Evolutionary conservation across 106 monocot genomes (phyloP).

Genomic region (Apostasia ramifera): DNA sequence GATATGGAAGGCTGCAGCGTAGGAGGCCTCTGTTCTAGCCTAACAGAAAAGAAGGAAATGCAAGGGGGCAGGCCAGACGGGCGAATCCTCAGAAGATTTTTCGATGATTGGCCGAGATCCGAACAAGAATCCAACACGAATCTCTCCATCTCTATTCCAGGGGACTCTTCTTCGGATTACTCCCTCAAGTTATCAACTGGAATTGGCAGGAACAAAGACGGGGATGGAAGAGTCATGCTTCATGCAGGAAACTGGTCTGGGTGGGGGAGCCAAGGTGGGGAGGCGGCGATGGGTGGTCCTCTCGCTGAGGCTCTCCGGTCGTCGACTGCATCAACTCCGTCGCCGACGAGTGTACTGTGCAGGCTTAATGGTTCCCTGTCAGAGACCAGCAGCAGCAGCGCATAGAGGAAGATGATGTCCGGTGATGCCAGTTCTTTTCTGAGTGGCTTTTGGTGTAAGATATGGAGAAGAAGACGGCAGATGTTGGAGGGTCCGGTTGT

Average conservation of each 20-base stretch:
- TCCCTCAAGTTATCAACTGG: slow-evolving; percentile 32
- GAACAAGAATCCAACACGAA: slow-evolving; percentile 5
- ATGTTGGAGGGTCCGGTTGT: no score
- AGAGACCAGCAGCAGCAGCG: slow-evolving; percentile 17
- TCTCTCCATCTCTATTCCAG: slow-evolving; percentile 16
- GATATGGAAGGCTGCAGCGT: not conserved
- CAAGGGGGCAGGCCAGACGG: slow-evolving; percentile 4
- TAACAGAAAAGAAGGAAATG: not conserved
- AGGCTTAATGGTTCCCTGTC: slow-evolving; percentile 22
- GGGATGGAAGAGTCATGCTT: not conserved
- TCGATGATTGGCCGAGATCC: slow-evolving; percentile 28
- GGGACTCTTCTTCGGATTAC: slow-evolving; percentile 18
- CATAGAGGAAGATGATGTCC: not conserved
- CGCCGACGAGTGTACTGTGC: slow-evolving; percentile 19
- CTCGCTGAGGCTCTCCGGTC: slow-evolving; percentile 36
- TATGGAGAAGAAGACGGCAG: no score
- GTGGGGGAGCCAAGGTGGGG: slow-evolving; percentile 22
- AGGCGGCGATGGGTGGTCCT: slow-evolving; percentile 22
- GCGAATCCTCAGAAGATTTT: slow-evolving; percentile 25
- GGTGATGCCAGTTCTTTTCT: no score
- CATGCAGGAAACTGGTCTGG: not conserved
- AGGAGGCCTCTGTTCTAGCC: not conserved
- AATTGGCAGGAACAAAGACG: not conserved
- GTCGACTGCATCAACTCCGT: slow-evolving; percentile 11
- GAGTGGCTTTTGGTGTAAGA: no score